Conservation (phyloP, 306 rosid species). For the Vicia villosa region DNA sequence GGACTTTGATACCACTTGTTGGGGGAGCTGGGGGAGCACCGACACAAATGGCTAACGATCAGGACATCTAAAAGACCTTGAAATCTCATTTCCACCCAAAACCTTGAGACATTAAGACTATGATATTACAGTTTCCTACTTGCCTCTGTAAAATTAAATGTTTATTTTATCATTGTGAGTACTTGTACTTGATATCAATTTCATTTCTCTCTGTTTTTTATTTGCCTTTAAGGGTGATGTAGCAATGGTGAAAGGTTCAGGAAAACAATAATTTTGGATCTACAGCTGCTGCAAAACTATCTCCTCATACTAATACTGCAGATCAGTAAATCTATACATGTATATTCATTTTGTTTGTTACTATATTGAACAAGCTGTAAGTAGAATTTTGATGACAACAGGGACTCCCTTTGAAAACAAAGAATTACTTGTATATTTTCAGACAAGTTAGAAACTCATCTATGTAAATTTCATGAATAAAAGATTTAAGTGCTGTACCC, state of each 20-base stretch:
- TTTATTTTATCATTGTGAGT: slow-evolving; percentile 15
- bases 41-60: too few relatives aligned
- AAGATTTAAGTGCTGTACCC: not conserved
- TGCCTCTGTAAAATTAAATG: too few relatives aligned
- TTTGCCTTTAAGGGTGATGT: slow-evolving; percentile 1
- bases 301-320: slow-evolving; percentile 20
- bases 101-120: not conserved
- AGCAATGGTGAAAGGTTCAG: slow-evolving; percentile 15
- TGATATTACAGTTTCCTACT: not conserved
- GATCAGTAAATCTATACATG: slow-evolving; percentile 39
- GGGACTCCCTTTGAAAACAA: too few relatives aligned
- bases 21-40: not conserved
- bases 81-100: not conserved
- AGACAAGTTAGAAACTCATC: slow-evolving; percentile 1
- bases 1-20: not conserved
- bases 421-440: slow-evolving; percentile 29
- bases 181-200: slow-evolving; percentile 1
- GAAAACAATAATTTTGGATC: slow-evolving; percentile 28
- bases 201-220: slow-evolving; percentile 17
- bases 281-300: slow-evolving; percentile 14
- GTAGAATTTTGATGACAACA: slow-evolving; percentile 44
- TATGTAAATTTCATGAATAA: not conserved
- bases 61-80: not conserved
- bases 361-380: slow-evolving; percentile 38
- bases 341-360: slow-evolving; percentile 31